phyloP scores from a whole-genome alignment of 306 rosid species.

The Quercus gilva region DNA sequence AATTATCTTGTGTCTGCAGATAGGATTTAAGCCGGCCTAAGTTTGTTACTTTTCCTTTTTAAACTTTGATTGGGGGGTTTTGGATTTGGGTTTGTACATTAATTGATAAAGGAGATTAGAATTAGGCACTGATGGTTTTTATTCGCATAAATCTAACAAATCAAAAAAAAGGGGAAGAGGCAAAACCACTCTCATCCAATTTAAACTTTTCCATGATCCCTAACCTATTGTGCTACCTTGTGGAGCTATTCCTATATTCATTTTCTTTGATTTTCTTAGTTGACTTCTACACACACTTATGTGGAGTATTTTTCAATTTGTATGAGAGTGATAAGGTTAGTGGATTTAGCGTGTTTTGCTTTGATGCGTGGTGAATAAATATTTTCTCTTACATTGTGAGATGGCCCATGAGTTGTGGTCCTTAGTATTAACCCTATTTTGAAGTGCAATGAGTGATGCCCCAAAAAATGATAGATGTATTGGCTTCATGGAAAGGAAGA shows the following conservation, averaged over 20 bases:
- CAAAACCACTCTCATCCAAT: too few relatives aligned
- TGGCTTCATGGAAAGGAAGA: too few relatives aligned
- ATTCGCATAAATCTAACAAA: too few relatives aligned
- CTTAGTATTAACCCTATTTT: too few relatives aligned
- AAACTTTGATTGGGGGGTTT: not conserved
- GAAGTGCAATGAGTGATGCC: too few relatives aligned
- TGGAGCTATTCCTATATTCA: not conserved
- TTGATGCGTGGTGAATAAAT: too few relatives aligned
- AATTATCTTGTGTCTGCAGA: not conserved
- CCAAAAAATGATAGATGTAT: too few relatives aligned
- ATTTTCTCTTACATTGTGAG: too few relatives aligned
- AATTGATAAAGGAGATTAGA: not conserved
- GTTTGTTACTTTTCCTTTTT: not conserved
- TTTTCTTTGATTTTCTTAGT: not conserved
- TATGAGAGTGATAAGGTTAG: not conserved
- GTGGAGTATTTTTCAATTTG: not conserved
- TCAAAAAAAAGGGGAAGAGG: too few relatives aligned
- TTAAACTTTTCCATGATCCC: too few relatives aligned
- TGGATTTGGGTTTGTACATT: not conserved
- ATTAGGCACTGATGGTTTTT: not conserved
- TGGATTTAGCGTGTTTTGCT: not conserved
- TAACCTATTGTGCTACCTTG: too few relatives aligned
- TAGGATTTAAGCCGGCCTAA: not conserved
- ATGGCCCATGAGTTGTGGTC: too few relatives aligned
- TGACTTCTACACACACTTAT: not conserved